phyloP scores from a whole-genome alignment of 441 rosid genomes.

The Omphalea diandra region DNA sequence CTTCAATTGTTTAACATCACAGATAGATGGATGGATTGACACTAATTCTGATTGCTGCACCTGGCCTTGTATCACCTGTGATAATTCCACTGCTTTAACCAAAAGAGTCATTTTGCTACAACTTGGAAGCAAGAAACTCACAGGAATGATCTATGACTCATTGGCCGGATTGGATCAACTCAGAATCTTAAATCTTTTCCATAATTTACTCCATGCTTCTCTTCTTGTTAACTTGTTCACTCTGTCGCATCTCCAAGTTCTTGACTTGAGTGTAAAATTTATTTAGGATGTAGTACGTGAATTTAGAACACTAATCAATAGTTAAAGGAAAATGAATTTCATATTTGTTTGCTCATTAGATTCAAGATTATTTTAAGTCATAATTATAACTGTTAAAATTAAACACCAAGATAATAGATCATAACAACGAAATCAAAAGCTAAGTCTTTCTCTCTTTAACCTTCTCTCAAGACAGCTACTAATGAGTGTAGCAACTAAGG shows the following conservation, averaged over 20 bases:
- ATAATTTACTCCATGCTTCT: slow-evolving; percentile 1
- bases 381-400: too few relatives aligned
- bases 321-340: not conserved
- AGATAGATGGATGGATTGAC: not conserved
- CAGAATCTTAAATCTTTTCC: slow-evolving; percentile 18
- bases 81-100: not conserved
- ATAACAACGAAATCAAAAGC: too few relatives aligned
- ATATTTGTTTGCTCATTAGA: too few relatives aligned
- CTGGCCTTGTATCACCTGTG: slow-evolving; percentile 19
- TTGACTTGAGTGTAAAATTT: slow-evolving; percentile 24
- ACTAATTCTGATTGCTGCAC: not conserved
- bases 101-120: slow-evolving; percentile 12
- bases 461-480: too few relatives aligned
- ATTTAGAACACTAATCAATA: too few relatives aligned
- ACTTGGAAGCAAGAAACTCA: slow-evolving; percentile 15
- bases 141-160: slow-evolving; percentile 1
- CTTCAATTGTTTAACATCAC: not conserved
- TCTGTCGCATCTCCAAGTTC: slow-evolving; percentile 11
- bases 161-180: slow-evolving; percentile 12
- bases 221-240: slow-evolving; percentile 7
- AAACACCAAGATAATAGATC: too few relatives aligned
- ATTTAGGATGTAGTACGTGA: too few relatives aligned
- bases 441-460: too few relatives aligned
- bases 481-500: too few relatives aligned
- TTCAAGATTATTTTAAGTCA: too few relatives aligned